Conservation (phyloP, 139 green algal genomes). For the Edaphochlamys debaryana region DNA sequence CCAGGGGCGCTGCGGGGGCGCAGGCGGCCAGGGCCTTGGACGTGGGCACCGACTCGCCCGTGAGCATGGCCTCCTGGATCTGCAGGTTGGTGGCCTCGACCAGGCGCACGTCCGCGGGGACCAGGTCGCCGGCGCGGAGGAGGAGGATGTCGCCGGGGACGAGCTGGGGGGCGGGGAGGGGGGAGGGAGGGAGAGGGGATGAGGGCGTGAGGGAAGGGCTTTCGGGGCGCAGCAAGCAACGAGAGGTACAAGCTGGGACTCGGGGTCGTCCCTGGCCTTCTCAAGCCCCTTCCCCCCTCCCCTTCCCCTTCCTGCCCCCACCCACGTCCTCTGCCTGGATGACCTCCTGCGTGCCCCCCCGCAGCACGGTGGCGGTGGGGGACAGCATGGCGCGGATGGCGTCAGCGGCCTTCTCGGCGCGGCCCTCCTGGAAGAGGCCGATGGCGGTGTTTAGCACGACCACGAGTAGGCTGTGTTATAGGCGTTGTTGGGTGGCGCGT, state of each 20-base stretch:
- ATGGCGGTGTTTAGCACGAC: not conserved
- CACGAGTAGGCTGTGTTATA: not conserved
- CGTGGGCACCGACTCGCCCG: constrained; percentile 80
- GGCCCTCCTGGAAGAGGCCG: constrained; percentile 51
- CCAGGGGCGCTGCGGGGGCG: not conserved
- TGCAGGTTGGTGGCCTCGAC: constrained; percentile 66
- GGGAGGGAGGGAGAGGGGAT: too few species aligned
- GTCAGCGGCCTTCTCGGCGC: constrained; percentile 52
- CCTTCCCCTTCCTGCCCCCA: too few species aligned
- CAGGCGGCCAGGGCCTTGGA: constrained; percentile 59
- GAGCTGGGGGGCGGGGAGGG: too few species aligned
- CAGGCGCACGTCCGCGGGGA: constrained; percentile 78
- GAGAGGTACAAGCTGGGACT: too few species aligned
- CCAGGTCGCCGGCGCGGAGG: not conserved
- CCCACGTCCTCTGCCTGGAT: constrained; percentile 59
- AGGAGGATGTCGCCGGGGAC: too few species aligned
- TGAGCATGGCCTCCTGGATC: constrained; percentile 75
- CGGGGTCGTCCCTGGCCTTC: too few species aligned
- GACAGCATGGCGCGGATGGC: constrained; percentile 61
- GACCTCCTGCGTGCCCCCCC: constrained; percentile 40
- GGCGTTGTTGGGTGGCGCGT: too few species aligned
- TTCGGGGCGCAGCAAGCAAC: too few species aligned
- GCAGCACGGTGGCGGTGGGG: constrained; percentile 47
- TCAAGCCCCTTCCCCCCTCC: too few species aligned
- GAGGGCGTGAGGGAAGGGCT: too few species aligned